Base-by-base conservation (phyloP, 257 asterid genomes). In the Perilla frutescens region DNA sequence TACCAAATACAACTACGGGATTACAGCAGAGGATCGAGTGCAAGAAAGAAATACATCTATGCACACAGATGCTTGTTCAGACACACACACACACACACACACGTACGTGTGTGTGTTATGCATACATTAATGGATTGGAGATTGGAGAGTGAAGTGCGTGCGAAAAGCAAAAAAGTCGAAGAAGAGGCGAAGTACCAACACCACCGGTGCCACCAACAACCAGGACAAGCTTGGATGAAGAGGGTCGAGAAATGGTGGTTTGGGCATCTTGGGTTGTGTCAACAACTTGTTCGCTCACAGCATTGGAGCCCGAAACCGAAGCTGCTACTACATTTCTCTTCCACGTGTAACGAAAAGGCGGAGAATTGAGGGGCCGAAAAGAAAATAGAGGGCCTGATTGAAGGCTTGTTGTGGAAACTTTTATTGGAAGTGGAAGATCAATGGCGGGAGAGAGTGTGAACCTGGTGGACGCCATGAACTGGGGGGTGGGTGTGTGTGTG, bases 131-230 rank as follows among this genome's bases (percentile, higher is more conserved):
- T 20, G 26, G 26, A 20, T 0, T 20, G 26, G 26, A 20, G 26
- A 20, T 20, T 20, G 1, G 26, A 20, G 26, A 20, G 7, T n/a
- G 59, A 2, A 14, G 39, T 53, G n/a, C 8, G 29, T 29, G 37
- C 50, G 13, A 10, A 45, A 45, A 13, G 53, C 53, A 47, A 12
- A 10, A 39, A 7, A 8, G 5, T 8, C 8, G 44, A 41, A 3
- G 41, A 40, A 62, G 36, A 51, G 45, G 56, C 7, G 48, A 70
- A 66, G 86, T 77, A 93, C 98, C 98, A 71, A 93, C 98, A 40
- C 98, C 98, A n/a, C 98, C 98, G 50, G 97, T 82, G 80, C 94
- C 97, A 41, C 98, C 98, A 80, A 89, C 86, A 29, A 93, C 98
- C 65, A 93, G 96, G 80, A 93, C 96, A 3, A 89, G 88, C 89